phyloP scores from a whole-genome alignment of 2,329 filamentous ascomycete species.

The Penicillium janthinellum region DNA sequence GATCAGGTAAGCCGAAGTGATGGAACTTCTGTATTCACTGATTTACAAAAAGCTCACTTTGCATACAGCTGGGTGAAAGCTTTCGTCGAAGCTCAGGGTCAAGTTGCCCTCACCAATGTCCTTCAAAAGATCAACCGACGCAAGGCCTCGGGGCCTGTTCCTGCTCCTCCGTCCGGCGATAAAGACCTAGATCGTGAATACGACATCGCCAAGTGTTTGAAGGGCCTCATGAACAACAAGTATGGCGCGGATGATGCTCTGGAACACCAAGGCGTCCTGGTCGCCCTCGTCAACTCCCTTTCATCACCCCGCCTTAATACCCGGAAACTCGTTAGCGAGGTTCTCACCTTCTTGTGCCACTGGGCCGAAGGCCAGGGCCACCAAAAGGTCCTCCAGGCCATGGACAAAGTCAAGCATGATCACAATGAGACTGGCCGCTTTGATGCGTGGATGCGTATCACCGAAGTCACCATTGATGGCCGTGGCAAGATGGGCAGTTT shows the following conservation, averaged over 20 bases:
- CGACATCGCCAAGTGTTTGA: constrained; percentile 96
- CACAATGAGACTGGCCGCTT: constrained; percentile 93
- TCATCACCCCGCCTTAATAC: constrained; percentile 89
- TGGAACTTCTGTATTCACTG: background rate
- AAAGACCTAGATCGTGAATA: constrained; percentile 90
- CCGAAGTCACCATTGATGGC: constrained; percentile 94
- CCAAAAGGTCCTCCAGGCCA: constrained; percentile 86
- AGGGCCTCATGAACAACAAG: constrained; percentile 98
- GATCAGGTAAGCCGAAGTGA: constrained; percentile 60
- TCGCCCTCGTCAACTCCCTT: constrained; percentile 82
- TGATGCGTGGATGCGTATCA: constrained; percentile 97
- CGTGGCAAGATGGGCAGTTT: constrained; percentile 98
- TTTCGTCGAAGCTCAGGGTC: constrained; percentile 96
- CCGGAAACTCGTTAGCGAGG: constrained; percentile 91
- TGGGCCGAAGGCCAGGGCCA: constrained; percentile 90
- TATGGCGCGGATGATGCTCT: constrained; percentile 97
- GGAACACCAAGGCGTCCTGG: constrained; percentile 83
- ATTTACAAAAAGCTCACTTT: constrained; percentile 13
- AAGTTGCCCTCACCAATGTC: constrained; percentile 92
- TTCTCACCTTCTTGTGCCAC: constrained; percentile 92
- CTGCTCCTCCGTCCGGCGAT: constrained; percentile 64
- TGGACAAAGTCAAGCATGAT: constrained; percentile 86
- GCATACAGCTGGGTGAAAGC: constrained; percentile 79
- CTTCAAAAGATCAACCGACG: constrained; percentile 91
- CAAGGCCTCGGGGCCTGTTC: constrained; percentile 71